phyloP scores from a whole-genome alignment of 2,329 filamentous ascomycete species.

The Metarhizium humberi region DNA sequence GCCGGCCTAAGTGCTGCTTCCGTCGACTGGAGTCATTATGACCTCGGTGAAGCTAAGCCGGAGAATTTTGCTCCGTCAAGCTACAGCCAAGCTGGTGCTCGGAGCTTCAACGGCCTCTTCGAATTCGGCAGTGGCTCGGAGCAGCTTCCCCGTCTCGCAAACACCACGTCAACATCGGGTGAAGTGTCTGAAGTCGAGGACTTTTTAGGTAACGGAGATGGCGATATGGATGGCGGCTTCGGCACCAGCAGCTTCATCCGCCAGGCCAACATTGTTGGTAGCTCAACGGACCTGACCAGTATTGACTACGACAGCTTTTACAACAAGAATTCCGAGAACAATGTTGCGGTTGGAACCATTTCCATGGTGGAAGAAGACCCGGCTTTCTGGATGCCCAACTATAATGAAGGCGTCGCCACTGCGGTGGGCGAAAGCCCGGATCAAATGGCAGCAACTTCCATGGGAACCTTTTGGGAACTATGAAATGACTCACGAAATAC shows the following conservation, averaged over 20 bases:
- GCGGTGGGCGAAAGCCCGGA: conserved; percentile 27
- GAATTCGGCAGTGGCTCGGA: conserved; percentile 45
- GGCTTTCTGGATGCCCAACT: conserved; percentile 40
- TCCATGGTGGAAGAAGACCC: conserved; percentile 43
- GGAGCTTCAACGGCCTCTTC: conserved; percentile 40
- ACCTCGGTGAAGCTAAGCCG: conserved; percentile 34
- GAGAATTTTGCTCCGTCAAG: conserved; percentile 43
- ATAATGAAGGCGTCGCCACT: conserved; percentile 26
- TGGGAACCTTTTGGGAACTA: conserved; percentile 26
- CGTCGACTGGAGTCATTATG: conserved; percentile 37
- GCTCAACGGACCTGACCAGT: conserved; percentile 33
- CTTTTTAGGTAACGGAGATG: conserved; percentile 36
- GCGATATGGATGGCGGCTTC: conserved; percentile 37
- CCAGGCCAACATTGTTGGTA: conserved; percentile 33
- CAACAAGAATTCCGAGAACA: conserved; percentile 32
- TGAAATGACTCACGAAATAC: conserved; percentile 12
- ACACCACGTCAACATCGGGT: conserved; percentile 52
- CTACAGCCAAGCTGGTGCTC: conserved; percentile 43
- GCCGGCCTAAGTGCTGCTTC: conserved; percentile 49
- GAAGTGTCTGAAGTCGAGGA: conserved; percentile 61
- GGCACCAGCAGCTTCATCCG: conserved; percentile 37
- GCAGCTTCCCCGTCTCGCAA: conserved; percentile 43
- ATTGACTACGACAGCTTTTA: conserved; percentile 49
- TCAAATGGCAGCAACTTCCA: conserved; percentile 19
- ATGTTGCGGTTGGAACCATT: conserved; percentile 31